Evolutionary conservation across 2,329 filamentous ascomycete species (phyloP), one percentile per base, ranked within the genome.

Genomic region (Neonectria hederae): DNA sequence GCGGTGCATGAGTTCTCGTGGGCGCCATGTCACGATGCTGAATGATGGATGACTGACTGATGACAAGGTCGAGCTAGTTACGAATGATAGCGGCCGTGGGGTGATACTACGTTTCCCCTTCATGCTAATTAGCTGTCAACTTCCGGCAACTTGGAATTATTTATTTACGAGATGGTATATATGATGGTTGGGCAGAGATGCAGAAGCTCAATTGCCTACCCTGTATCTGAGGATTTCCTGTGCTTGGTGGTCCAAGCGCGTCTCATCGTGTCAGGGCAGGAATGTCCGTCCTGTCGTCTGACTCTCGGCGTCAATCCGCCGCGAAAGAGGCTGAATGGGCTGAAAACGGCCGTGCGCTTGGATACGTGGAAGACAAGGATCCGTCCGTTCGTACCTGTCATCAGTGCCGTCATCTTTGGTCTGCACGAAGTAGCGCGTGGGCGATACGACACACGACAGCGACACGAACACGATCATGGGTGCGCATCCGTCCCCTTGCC

Each of bases 391-490:
- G 38, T 42, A 42, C 38, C 38, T 42, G 38, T 42, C 38, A 42
- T 42, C 38, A 21, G 17, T 42, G 38, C 38, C 38, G 38, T 42
- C 38, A 42, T 42, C 38, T n/a, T 40, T 14, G 22, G 28, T 9
- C 38, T 10, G 53, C 40, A 35, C 24, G 35, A 55, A 11, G 32
- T 35, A 35, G 13, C 13, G 30, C 30, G 30, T 13, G 49, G n/a
- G 28, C 21, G 28, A 59, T 48, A 35, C 32, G 45, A 61, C 45
- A 24, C 46, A 21, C 38, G 38, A 21, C 38, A 19, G 38, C 38
- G 38, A 42, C 38, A 42, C 38, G 43, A 26, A 48, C 45, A 48
- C 54, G 45, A 28, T 45, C 54, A 62, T 62, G 59, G 59, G 46
- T 62, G 40, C 14, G 45, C 43, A 49, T 28, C 30, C 26, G 52